A percentile compares a stretch with the other conserved stretches of the same genome.
Evolutionary conservation across 2,329 filamentous ascomycete species (phyloP).

Genomic region (Penicillium freii): DNA sequence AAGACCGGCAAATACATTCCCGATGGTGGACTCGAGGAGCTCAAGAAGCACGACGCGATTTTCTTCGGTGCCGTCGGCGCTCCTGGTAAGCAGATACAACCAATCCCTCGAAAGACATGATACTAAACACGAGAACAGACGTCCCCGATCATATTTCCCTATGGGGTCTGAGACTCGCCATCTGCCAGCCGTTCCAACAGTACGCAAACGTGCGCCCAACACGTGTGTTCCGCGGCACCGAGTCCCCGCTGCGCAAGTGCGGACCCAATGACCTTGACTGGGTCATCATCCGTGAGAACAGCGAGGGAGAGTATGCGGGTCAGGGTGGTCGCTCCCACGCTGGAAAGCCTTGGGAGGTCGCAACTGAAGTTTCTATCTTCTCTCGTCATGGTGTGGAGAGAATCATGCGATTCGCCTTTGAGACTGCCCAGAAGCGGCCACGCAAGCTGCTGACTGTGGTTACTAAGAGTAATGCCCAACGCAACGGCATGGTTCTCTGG

Average conservation of each 20-base stretch:
- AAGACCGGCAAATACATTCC: slow-evolving; percentile 65
- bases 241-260: slow-evolving; percentile 56
- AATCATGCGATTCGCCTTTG: slow-evolving; percentile 63
- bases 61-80: slow-evolving; percentile 68
- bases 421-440: slow-evolving; percentile 56
- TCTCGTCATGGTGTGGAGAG: slow-evolving; percentile 59
- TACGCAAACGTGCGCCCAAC: slow-evolving; percentile 68
- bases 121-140: slow-evolving; percentile 33
- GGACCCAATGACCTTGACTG: slow-evolving; percentile 62
- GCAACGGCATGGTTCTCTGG: slow-evolving; percentile 68
- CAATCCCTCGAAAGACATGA: not conserved
- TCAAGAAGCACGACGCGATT: slow-evolving; percentile 63
- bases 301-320: slow-evolving; percentile 65
- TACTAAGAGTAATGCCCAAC: slow-evolving; percentile 65
- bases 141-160: slow-evolving; percentile 67
- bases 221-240: slow-evolving; percentile 59
- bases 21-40: slow-evolving; percentile 56
- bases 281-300: slow-evolving; percentile 67
- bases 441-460: slow-evolving; percentile 62
- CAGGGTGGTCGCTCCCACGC: slow-evolving; percentile 62
- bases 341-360: slow-evolving; percentile 58
- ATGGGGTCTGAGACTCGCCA: slow-evolving; percentile 65
- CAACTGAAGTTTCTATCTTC: slow-evolving; percentile 64
- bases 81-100: slow-evolving; percentile 41
- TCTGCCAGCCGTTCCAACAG: slow-evolving; percentile 66